Base-by-base conservation (phyloP, 352 stramenopile genomes). In the Globisporangium megalacanthum region DNA sequence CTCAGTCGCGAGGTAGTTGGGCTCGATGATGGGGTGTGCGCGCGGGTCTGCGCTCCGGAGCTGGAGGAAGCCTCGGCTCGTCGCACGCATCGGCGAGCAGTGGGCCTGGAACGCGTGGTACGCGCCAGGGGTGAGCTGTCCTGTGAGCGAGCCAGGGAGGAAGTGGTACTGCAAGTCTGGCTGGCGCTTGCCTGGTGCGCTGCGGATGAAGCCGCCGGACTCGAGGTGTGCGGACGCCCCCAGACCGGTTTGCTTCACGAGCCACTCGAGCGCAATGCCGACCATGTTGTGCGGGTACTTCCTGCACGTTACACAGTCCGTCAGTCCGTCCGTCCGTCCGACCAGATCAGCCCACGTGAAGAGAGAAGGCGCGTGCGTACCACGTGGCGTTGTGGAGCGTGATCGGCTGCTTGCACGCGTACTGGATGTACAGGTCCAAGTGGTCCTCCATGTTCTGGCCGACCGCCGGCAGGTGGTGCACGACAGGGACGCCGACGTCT, bases 81-180 rank as follows among this genome's bases (percentile, higher is more conserved):
- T 92, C 10, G 88, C 87, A 13, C 88, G 85, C 83, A 97, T 91
- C 11, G 88, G 88, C 49, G 86, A 94, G 65, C 83, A 91, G 54
- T 96, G 88, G 19, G 85, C 78, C 59, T 96, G 86, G 69, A 95
- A 93, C 4, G 84, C 86, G 58, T 96, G 88, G 59, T 65, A 64
- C 35, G 72, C 36, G 37, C 81, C 68, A 3, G 81, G 72, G 0
- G 76, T 79, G 52, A 89, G 71, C 62, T 92, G 82, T 0, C 82
- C 82, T 0, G 81, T 84, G 31, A 96, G 66, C 5, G 84, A 85
- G 14, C 85, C 86, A 0, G 88, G 88, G n/a, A 96, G 64, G 61
- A 96, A 96, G 48, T 96, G 88, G 53, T 93, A 95, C 63, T 96
- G 88, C 22, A 96, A 39, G 57, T 96, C 88, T 13, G 88, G 88